These are phyloP conservation scores for Mycena crocata DNA, from an alignment of 768 basidiomycete species.

Conservation along the genomic window DNA sequence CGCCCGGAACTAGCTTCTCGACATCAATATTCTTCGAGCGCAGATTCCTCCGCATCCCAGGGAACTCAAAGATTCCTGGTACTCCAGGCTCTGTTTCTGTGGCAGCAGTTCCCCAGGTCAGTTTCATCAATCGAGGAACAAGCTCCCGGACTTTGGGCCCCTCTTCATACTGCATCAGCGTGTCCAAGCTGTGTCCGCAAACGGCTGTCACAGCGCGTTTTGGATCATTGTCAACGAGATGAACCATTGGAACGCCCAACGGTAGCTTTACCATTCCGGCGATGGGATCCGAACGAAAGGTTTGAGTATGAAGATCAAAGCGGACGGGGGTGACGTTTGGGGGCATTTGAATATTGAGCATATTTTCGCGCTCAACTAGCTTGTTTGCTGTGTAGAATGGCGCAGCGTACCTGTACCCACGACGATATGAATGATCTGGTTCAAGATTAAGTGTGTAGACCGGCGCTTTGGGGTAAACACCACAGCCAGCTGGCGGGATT, in stretches of 20 bases:
- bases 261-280: constrained; percentile 27
- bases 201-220: constrained; percentile 6
- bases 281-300: constrained; percentile 13
- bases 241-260: constrained; percentile 20
- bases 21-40: not conserved
- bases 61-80: not conserved
- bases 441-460: not conserved
- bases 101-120: constrained; percentile 4
- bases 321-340: not conserved
- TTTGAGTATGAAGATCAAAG: not conserved
- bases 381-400: not conserved
- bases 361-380: not conserved
- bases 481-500: not conserved
- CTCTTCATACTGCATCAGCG: not conserved
- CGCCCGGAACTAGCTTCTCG: not conserved
- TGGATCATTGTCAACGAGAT: constrained; percentile 14
- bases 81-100: not conserved
- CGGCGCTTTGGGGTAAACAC: not conserved
- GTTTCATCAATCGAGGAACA: not conserved
- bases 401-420: constrained; percentile 5
- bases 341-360: not conserved
- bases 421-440: not conserved
- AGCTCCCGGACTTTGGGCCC: not conserved
- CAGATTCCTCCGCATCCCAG: not conserved
- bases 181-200: constrained; percentile 8